Base-by-base conservation (phyloP, 2,329 filamentous ascomycete species). In the Trichophyton equinum region DNA sequence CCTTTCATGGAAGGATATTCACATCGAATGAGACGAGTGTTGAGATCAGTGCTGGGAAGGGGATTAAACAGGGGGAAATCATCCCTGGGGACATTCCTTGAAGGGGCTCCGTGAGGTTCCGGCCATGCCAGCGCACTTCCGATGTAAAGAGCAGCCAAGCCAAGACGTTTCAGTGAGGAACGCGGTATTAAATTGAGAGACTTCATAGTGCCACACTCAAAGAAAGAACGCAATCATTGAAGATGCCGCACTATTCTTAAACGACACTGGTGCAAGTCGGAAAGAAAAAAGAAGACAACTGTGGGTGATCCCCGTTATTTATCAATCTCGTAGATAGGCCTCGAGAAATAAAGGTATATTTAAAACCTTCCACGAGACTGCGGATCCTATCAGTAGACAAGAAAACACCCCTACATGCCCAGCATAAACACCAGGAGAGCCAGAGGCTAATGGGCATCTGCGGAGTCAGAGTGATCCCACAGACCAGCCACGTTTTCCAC, bases 1-100 rank as follows among this genome's bases (percentile, higher is more conserved):
- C 62, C 62, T 18, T 27, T 58, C 62, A 63, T 63, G 5, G 20
- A 44, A 15, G 62, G 62, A 22, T 63, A 63, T 30, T 55, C 42
- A 22, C 62, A 63, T 13, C 49, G 33, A 40, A 63, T 63, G 27
- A 63, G 30, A 53, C 53, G 59, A 15, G 59, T 62, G 13, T 60
- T 58, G n/a, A 57, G 57, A 20, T 63, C 60, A 3, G 25, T 57
- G 42, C 61, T 63, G 5, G 58, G 58, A 40, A 53, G 58, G 15
- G 62, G 62, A 18, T 38, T 33, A 40, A 63, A 63, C 13, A 33
- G 38, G 8, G 51, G 51, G 22, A 30, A 18, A 20, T 55, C 51
- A 11, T 13, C 51, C n/a, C 51, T 55, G 8, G 27, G 51, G n/a
- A 55, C 51, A 18, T 55, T 55, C 9, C 51, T 55, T 11, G 57